Evolutionary conservation across 129 eudicot genomes (phyloP), one percentile per base, ranked within the genome.

Genomic region (Pittosporum tobira): DNA sequence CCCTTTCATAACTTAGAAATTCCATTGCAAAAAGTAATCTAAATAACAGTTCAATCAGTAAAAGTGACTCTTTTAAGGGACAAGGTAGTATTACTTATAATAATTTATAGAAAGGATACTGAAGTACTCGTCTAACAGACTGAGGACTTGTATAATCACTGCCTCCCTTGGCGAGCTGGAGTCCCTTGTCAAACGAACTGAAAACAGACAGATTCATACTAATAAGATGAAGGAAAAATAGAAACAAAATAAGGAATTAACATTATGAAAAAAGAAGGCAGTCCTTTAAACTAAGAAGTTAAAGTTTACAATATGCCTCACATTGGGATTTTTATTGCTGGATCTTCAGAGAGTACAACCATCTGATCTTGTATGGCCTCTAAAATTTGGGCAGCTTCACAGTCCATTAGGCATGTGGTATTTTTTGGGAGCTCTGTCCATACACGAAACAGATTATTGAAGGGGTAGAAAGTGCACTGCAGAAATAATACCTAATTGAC

Each of bases 311-410:
- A 8, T 42, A 3, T 21, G 25, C 55, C 87, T 71, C 60, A 85
- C 97, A 66, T 63, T 22, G 98, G 98, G 22, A 90, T 80, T 70
- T 86, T 90, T 34, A 86, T 83, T 16, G 79, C 69, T 60, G 98
- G 87, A 71, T 90, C 95, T 45, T 70, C 78, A 46, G 98, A 90
- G 60, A 90, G 71, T 15, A 80, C 61, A 63, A 74, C 81, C 95
- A 91, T 86, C 64, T 86, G 87, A 46, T 86, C 98, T 63, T 86
- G 94, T 56, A 91, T 81, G 70, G 87, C 87, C 69, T 75, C 82
- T 57, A 90, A 75, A 43, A 82, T 80, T 67, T 83, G 79, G 37
- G 80, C 94, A 54, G 95, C 97, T 75, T 90, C 97, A 67, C 95
- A 83, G 71, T 90, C 95, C 81, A 76, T 90, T 71, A 90, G 55